These are phyloP conservation scores for Cladosporium austrohemisphaericum DNA, from an alignment of 2,329 filamentous ascomycete species.

Conservation along the genomic window DNA sequence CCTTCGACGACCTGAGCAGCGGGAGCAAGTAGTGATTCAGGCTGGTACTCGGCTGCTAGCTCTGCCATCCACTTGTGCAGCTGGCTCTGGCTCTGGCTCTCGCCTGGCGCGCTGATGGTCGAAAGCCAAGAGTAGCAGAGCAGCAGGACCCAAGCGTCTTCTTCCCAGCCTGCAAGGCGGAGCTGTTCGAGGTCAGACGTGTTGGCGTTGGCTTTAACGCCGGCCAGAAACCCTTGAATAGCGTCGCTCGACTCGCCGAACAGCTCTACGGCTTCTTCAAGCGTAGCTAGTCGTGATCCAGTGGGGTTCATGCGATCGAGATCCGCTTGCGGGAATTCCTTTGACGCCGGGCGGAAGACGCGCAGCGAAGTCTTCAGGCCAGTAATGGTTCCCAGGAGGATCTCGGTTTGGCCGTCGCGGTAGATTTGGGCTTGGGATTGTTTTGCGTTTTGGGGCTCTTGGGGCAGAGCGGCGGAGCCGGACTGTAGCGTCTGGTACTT, in stretches of 20 bases:
- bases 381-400: constrained; percentile 28
- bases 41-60: constrained; percentile 10
- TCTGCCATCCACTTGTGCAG: constrained; percentile 3
- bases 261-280: constrained; percentile 8
- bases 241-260: constrained; percentile 2
- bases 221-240: constrained; percentile 28
- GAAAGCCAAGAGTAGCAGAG: constrained; percentile 37
- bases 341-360: constrained; percentile 10
- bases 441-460: constrained; percentile 33
- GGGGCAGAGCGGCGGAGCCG: constrained; percentile 23
- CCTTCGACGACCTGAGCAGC: constrained; percentile 8
- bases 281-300: constrained; percentile 9
- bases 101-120: constrained; percentile 34
- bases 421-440: constrained; percentile 43
- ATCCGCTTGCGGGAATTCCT: not conserved
- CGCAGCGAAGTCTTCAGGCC: constrained; percentile 29
- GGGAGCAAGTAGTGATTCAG: constrained; percentile 6
- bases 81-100: constrained; percentile 11
- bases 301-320: constrained; percentile 10
- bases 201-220: constrained; percentile 30
- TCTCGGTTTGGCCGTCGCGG: constrained; percentile 38
- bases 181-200: constrained; percentile 30
- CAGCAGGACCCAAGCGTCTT: constrained; percentile 34
- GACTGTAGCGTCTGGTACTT: constrained; percentile 32
- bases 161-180: constrained; percentile 34